A percentile compares a stretch with the other conserved stretches of the same genome.
phyloP scores from a whole-genome alignment of 495 filamentous ascomycete genomes.

The Xanthoparmelia taractica region DNA sequence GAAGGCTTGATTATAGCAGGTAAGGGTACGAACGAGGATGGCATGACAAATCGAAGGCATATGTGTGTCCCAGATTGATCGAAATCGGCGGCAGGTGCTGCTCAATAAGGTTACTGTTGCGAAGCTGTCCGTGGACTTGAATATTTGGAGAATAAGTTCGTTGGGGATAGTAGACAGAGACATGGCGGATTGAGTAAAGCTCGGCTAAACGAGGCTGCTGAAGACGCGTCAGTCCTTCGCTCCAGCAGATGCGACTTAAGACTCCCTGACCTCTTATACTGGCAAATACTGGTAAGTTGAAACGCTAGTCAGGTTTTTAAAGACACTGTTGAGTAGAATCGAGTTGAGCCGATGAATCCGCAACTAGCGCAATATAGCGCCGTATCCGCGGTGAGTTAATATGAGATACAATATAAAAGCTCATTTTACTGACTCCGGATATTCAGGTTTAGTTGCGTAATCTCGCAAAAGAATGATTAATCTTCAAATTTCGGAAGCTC shows the following conservation, averaged over 20 bases:
- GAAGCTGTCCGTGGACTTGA: not conserved
- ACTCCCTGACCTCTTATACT: not conserved
- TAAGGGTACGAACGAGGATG: not conserved
- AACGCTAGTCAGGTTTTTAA: not conserved
- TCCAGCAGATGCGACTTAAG: not conserved
- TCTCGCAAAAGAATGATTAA: no score
- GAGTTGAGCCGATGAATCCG: not conserved
- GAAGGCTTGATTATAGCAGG: not conserved
- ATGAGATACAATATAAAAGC: no score
- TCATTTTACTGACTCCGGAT: no score
- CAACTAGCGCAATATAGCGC: no score
- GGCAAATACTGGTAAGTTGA: not conserved
- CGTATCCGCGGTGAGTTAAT: no score
- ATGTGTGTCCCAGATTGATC: not conserved
- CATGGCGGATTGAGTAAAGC: not conserved
- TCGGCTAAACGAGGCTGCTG: not conserved
- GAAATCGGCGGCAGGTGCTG: not conserved
- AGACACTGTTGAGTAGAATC: not conserved
- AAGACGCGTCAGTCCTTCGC: not conserved
- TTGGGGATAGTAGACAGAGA: not conserved
- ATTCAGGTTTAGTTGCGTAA: no score
- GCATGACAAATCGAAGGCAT: not conserved
- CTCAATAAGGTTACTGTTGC: not conserved
- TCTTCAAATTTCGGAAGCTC: no score
- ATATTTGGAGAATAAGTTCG: not conserved